Evolutionary conservation across 331 rosid species (phyloP), one percentile per base, ranked within the genome.

Genomic region (Spiraea crenata): DNA sequence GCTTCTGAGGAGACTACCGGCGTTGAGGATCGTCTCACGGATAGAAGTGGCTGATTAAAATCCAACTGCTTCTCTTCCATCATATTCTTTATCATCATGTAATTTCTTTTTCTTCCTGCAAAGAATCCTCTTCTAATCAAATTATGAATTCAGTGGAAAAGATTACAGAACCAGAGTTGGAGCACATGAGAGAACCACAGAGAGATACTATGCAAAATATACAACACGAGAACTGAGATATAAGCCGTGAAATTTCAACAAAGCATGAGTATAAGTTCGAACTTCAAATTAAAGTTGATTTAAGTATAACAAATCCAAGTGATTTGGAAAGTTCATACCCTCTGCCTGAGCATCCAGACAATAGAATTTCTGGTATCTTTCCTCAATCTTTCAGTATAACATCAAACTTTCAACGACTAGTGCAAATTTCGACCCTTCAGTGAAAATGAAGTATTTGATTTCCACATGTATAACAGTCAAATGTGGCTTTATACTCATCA

Each of bases 21-120:
- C 20, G 90, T 84, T 63, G 88, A 75, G 78, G 74, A 79, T 39
- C 99, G 80, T 85, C 99, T 91, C 17, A 93, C 99, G 1, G 99
- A 93, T 71, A 93, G 68, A 81, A 93, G 82, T n/a, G 99, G 99
- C 82, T 80, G 96, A 65, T 82, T 82, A 50, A 93, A 80, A 76
- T 93, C 85, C 76, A 93, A 70, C 79, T 91, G 84, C 65, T 89
- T 93, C 75, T 89, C 96, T 81, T 84, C 97, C 96, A 90, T 90
- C 74, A 82, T 50, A 69, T 74, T 90, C 78, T 65, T 80, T 37
- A 85, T 65, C 51, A 77, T 57, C 85, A 63, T 74, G 71, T 59
- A 69, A 13, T 65, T 38, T 37, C 48, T 48, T 70, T 37, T 72
- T 69, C 51, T 74, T 71, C 80, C 92, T 87, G 86, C n/a, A 75